A percentile compares a stretch with the other conserved stretches of the same genome.
Conservation (phyloP, 768 basidiomycete species). For the Rhodotorula sphaerocarpa region DNA sequence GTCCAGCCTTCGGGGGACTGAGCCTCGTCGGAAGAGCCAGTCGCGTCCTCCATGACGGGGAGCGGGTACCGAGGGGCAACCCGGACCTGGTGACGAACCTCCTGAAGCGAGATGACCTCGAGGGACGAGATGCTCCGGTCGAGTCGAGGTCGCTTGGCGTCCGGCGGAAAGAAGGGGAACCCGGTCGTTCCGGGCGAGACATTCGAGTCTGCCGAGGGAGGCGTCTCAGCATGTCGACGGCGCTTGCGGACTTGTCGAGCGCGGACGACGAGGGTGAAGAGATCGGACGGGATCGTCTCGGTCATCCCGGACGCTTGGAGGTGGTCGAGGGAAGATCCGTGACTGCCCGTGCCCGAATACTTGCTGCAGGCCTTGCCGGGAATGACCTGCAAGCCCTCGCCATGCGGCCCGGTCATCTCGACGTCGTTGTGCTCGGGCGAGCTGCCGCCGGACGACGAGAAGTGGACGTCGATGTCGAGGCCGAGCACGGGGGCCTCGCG, state of each 20-base stretch:
- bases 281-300: slow-evolving; percentile 10
- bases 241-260: slow-evolving; percentile 4
- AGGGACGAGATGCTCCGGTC: neutral
- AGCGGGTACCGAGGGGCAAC: neutral
- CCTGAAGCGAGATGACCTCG: slow-evolving; percentile 10
- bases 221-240: neutral
- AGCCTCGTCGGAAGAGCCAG: neutral
- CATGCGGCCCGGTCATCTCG: too few relatives aligned
- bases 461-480: too few relatives aligned
- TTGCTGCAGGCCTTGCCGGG: neutral
- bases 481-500: neutral
- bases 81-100: slow-evolving; percentile 4
- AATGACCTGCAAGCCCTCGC: neutral
- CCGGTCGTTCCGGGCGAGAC: neutral
- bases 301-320: slow-evolving; percentile 28
- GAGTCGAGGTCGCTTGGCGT: neutral
- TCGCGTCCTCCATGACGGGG: neutral
- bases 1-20: neutral
- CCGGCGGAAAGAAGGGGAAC: neutral
- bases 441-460: neutral
- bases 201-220: neutral
- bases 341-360: neutral
- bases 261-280: slow-evolving; percentile 26
- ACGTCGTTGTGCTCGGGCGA: neutral
- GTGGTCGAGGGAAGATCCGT: slow-evolving; percentile 2